phyloP scores from a whole-genome alignment of 2,329 filamentous ascomycete genomes.

The Claviceps digitariae region DNA sequence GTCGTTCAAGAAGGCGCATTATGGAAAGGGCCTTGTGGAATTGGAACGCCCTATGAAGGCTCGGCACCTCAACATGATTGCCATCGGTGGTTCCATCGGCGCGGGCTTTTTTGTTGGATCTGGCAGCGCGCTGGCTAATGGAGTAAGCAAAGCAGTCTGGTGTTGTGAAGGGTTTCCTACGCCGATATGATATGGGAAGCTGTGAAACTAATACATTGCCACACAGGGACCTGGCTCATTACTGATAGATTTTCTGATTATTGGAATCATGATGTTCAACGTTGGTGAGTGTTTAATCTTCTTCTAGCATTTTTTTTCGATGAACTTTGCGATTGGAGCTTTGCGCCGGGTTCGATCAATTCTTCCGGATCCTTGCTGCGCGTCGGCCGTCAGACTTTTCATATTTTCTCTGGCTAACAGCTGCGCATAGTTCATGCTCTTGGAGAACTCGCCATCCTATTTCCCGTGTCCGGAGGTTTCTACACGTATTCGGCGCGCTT shows the following conservation, averaged over 20 bases:
- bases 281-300: constrained; percentile 24
- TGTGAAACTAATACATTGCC: background rate
- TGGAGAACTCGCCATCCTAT: constrained; percentile 44
- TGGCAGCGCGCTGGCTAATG: constrained; percentile 33
- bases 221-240: constrained; percentile 27
- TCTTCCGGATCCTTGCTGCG: background rate
- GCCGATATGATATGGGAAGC: background rate
- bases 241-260: constrained; percentile 37
- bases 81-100: constrained; percentile 37
- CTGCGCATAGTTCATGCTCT: constrained; percentile 34
- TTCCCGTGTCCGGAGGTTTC: constrained; percentile 46
- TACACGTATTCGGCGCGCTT: constrained; percentile 46
- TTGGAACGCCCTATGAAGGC: constrained; percentile 33
- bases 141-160: constrained; percentile 23
- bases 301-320: background rate
- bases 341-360: too few relatives aligned
- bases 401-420: background rate
- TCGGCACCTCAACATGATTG: constrained; percentile 46
- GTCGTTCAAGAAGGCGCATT: constrained; percentile 24
- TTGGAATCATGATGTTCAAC: constrained; percentile 47
- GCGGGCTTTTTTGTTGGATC: constrained; percentile 50
- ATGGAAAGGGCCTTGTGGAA: constrained; percentile 20
- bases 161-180: background rate
- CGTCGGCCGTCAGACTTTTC: too few relatives aligned
- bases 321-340: background rate